A percentile compares a stretch with the other conserved stretches of the same genome.
These are phyloP conservation scores for Xylaria palmicola DNA, from an alignment of 495 filamentous ascomycete genomes.

Conservation along the genomic window DNA sequence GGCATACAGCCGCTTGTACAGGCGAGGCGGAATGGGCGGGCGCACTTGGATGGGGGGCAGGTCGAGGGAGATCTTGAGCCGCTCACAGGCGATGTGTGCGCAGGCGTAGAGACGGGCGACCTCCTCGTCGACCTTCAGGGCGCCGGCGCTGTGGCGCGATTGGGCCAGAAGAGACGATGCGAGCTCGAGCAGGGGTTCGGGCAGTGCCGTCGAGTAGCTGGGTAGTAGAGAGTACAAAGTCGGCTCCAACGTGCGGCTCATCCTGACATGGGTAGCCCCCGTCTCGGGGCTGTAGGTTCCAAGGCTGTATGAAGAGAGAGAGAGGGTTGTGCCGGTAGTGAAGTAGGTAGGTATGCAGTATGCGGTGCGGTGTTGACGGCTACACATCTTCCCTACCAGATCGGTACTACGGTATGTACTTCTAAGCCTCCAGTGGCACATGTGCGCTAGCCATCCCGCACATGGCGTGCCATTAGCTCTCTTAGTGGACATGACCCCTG, in stretches of 20 bases:
- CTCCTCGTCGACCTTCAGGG: constrained; percentile 84
- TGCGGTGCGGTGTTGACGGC: too few species aligned
- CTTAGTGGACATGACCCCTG: constrained; percentile 5
- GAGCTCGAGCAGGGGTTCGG: constrained; percentile 71
- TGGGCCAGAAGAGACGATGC: constrained; percentile 81
- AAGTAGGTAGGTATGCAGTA: too few species aligned
- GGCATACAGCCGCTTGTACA: constrained; percentile 80
- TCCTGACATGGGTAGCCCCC: constrained; percentile 31
- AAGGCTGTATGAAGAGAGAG: background rate
- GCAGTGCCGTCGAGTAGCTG: constrained; percentile 68
- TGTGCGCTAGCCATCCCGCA: background rate
- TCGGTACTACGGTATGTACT: too few species aligned
- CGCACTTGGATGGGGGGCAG: constrained; percentile 77
- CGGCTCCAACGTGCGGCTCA: constrained; percentile 76
- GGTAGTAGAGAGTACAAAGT: constrained; percentile 75
- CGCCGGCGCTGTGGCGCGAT: constrained; percentile 75
- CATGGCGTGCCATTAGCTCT: background rate
- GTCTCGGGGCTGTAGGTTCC: background rate
- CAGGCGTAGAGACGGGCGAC: constrained; percentile 84
- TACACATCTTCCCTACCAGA: too few species aligned
- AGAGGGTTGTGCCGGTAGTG: background rate
- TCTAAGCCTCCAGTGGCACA: too few species aligned
- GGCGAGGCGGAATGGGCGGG: constrained; percentile 77
- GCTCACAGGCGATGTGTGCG: constrained; percentile 87
- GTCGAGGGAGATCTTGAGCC: constrained; percentile 78